Base-by-base conservation (phyloP, 345 rosid genomes). In the Viola odorata region DNA sequence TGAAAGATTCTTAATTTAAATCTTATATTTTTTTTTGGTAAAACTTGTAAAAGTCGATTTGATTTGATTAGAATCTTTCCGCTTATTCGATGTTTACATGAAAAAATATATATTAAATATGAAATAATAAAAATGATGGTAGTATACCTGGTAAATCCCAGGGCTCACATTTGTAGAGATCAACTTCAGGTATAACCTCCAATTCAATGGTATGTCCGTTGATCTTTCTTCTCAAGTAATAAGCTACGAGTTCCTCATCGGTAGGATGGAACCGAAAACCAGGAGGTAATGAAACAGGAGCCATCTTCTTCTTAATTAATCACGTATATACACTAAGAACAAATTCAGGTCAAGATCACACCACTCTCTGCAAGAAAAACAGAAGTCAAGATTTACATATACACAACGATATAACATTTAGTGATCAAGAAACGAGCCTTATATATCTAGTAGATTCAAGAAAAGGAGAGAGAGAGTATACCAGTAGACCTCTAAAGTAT, bases 81-180 rank as follows among this genome's bases (percentile, higher is more conserved):
- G n/a, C n/a, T n/a, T n/a, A n/a, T n/a, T 23, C 32, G 32, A 23
- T 23, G 32, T 23, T 0, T 23, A 23, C 32, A 23, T 23, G 32
- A 23, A 23, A 23, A n/a, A 23, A n/a, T n/a, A n/a, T n/a, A n/a
- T n/a, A n/a, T n/a, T n/a, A n/a, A n/a, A n/a, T n/a, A n/a, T n/a
- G n/a, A n/a, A n/a, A 7, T 38, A 38, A 41, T 5, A 13, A 13
- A 38, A 12, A 53, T 11, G n/a, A 50, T 5, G 5, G 36, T 16
- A 48, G 4, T 3, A 15, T 72, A 73, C 77, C 77, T 51, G 77
- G 77, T 36, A 73, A 73, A 40, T 73, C 77, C 77, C 77, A 67
- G 7, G 77, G 77, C 64, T 73, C 77, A 54, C 77, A 67, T 69
- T 73, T 73, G 62, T 73, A 73, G 52, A 73, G 77, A 62, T 73